Evolutionary conservation across 2,329 filamentous ascomycete species (phyloP), one percentile per base, ranked within the genome.

Genomic region (Ceratocystis cubensis): DNA sequence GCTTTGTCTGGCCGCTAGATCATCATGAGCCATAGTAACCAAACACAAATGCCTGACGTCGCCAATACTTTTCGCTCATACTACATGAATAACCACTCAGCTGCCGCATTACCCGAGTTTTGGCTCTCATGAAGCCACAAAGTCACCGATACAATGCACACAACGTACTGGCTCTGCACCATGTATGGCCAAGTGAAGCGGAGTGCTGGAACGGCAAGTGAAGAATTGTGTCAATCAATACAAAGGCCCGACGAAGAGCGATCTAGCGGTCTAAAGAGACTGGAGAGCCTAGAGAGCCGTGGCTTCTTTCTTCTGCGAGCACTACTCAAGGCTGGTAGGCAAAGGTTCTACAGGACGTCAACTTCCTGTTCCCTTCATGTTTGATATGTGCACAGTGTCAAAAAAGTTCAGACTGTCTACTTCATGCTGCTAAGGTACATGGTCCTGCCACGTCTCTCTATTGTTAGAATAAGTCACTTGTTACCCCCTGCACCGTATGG

Each of bases 391-490:
- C 8, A 59, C 56, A 33, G 56, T 59, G 25, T 5, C 15, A 25
- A 6, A 10, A 1, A 0, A 5, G 17, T 3, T 3, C 17, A 37
- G 6, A 59, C 56, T 20, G 56, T 59, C 56, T n/a, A 15, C 0
- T 8, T 28, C 56, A 20, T 41, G 28, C 28, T 20, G 7, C 56
- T 5, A 37, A 59, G 56, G 50, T 59, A 59, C 56, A n/a, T 20
- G 28, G 28, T 37, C 15, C 28, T 37, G 25, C 28, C 28, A 37
- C 28, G 15, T 37, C 28, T 30, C 56, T 22, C 56, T 59, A 37
- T 59, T 59, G 56, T 59, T 59, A 59, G 56, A 22, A 37, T 30
- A 59, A 37, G 56, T 59, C 7, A n/a, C 28, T 59, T 25, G 22
- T 13, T n/a, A 17, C 56, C 22, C 13, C 53, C 17, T 37, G 56